Evolutionary conservation across 2,329 filamentous ascomycete species (phyloP), one percentile per base, ranked within the genome.

Genomic region (Chaetomiaceae sp.): DNA sequence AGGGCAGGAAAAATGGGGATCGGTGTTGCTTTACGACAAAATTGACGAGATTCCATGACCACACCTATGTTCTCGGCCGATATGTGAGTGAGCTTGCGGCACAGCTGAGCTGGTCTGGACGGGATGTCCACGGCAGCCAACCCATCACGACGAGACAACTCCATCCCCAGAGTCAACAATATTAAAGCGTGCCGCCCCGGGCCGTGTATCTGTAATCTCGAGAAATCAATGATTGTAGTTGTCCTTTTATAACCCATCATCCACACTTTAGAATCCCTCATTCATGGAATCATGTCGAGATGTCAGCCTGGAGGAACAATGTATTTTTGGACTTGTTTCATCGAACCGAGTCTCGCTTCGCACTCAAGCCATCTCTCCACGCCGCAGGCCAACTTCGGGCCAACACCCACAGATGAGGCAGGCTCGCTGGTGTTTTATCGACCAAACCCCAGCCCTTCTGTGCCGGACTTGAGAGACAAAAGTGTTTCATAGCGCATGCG

Each of bases 1-100:
- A 74, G 71, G 66, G 40, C 38, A 44, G 54, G 53, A 54, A 54
- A 64, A 65, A 68, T 67, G 70, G 68, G 67, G 68, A 69, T 69
- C 72, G 76, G 71, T 75, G 70, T 46, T 46, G 72, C 72, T 78
- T 77, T 75, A 77, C 76, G 73, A 81, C 60, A 60, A 60, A 78
- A 79, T 76, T 76, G 72, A 75, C 72, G 71, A 60, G 72, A 76
- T 77, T 79, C 74, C 75, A 77, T 60, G 54, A 58, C 54, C 43
- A 44, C 19, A 16, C 39, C 44, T 3, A 35, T 37, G 21, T 33
- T 27, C 38, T 33, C 34, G 7, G 19, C 21, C 5, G 37, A 39
- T 44, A 13, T 33, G 34, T 48, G 25, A 41, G 30, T 38, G 44
- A 2, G 17, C 8, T 7, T 42, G 31, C 12, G 38, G 46, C 38